Evolutionary conservation across 1,284 basidiomycete species (phyloP).

Genomic region (Ganoderma resinaceum): DNA sequence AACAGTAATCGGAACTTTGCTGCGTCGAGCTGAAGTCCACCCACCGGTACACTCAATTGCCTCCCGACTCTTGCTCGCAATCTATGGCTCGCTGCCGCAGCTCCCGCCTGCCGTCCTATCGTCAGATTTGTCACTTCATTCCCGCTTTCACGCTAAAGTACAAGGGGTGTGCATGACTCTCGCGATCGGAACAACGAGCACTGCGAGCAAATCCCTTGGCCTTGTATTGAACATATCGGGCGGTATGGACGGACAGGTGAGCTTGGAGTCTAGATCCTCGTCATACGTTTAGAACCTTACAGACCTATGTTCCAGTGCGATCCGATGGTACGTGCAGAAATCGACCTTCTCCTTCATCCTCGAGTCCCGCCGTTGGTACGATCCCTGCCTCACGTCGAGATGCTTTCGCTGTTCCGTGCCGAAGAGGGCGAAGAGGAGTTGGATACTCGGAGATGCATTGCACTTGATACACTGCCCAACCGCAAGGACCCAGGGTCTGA

Average conservation of each 20-base stretch:
- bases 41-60: constrained; percentile 63
- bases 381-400: constrained; percentile 68
- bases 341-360: constrained; percentile 77
- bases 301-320: constrained; percentile 16
- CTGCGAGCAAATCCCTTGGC: constrained; percentile 65
- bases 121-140: constrained; percentile 55
- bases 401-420: constrained; percentile 60
- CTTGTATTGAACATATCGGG: constrained; percentile 46
- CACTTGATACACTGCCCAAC: constrained; percentile 35
- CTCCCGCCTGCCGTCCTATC: constrained; percentile 64
- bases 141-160: constrained; percentile 50
- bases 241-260: constrained; percentile 26
- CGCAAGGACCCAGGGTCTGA: constrained; percentile 7
- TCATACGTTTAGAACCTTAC: constrained; percentile 7
- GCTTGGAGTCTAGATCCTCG: constrained; percentile 12
- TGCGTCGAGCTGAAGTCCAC: constrained; percentile 58
- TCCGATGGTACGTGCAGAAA: constrained; percentile 43
- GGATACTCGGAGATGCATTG: constrained; percentile 51
- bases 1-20: constrained; percentile 42
- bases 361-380: constrained; percentile 78
- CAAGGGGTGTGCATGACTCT: constrained; percentile 56
- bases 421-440: constrained; percentile 72
- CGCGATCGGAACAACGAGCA: constrained; percentile 58
- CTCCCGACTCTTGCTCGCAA: constrained; percentile 62
- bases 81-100: constrained; percentile 62